Base-by-base conservation (phyloP, 2,329 filamentous ascomycete species). In the Dothistroma septosporum region DNA sequence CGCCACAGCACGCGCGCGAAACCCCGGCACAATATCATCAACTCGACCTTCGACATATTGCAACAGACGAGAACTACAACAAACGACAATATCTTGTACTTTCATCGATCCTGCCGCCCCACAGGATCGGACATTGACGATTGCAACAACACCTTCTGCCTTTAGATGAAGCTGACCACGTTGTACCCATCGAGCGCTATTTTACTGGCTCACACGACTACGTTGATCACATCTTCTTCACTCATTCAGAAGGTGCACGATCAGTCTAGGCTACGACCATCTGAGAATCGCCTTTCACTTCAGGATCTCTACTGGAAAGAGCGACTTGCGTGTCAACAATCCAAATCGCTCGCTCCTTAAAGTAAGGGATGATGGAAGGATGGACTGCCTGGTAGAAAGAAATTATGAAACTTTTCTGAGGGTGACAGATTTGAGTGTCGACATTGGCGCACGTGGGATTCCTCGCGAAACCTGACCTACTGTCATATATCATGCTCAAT, bases 191-290 rank as follows among this genome's bases (percentile, higher is more conserved):
- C 49, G 64, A 58, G 63, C 57, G 62, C 62, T 56, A 55, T 61
- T 2, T 12, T 44, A n/a, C 21, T 19, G 61, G 62, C 65, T 64
- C 65, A 58, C 28, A 28, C 47, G 62, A 70, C 62, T 55, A 50
- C 55, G 70, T 72, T 72, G 70, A 69, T 71, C 65, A 70, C 67
- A 64, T 65, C 65, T 68, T 64, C 66, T 68, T 70, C 68, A 68
- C 63, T 70, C 68, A 10, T 58, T 68, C 63, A 69, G 64, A 64
- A 67, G 66, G 54, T 66, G 68, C 70, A 55, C 9, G 68, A 70
- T 70, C 69, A 72, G 70, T 69, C 68, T 60, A 56, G 64, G 63
- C 31, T 54, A 53, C 24, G 59, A 54, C n/a, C 50, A 49, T 59
- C 37, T 37, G 46, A 31, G 28, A 44, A 16, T 41, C 32, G 19